A percentile compares a stretch with the other conserved stretches of the same genome.
These are phyloP conservation scores for Volvariella surrecta DNA, from an alignment of 1,284 basidiomycete species.

Conservation along the genomic window DNA sequence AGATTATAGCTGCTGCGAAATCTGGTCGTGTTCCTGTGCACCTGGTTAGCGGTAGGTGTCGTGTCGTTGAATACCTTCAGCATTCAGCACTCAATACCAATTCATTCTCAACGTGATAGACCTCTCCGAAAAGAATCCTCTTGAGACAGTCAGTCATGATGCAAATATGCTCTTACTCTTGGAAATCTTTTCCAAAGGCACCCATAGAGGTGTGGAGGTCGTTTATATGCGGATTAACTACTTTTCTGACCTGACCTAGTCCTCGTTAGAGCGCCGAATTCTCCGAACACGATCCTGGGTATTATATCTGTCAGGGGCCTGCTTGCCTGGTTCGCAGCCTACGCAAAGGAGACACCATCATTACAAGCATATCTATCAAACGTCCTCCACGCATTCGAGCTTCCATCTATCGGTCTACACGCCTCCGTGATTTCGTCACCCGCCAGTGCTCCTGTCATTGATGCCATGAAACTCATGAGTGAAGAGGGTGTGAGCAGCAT, in stretches of 20 bases:
- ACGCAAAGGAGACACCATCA: slow-evolving; percentile 37
- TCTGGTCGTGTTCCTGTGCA: slow-evolving; percentile 62
- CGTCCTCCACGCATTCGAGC: slow-evolving; percentile 43
- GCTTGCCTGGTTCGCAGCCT: slow-evolving; percentile 53
- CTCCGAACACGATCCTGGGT: slow-evolving; percentile 36
- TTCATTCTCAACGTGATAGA: slow-evolving; percentile 31
- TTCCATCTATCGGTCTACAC: slow-evolving; percentile 59
- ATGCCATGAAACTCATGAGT: slow-evolving; percentile 76
- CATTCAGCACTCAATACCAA: neutral
- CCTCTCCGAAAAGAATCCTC: slow-evolving; percentile 73
- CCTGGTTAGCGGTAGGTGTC: slow-evolving; percentile 57
- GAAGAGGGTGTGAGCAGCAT: slow-evolving; percentile 73
- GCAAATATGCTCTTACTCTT: slow-evolving; percentile 57
- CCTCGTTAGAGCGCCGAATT: slow-evolving; percentile 34
- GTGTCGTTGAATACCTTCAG: no score
- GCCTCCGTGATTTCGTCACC: slow-evolving; percentile 49
- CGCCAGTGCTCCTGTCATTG: slow-evolving; percentile 50
- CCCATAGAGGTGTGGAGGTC: slow-evolving; percentile 48
- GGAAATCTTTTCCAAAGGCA: slow-evolving; percentile 55
- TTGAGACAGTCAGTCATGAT: slow-evolving; percentile 52
- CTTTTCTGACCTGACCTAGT: slow-evolving; percentile 24
- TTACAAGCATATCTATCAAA: slow-evolving; percentile 48
- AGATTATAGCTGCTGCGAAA: slow-evolving; percentile 64
- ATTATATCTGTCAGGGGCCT: slow-evolving; percentile 56
- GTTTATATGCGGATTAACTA: slow-evolving; percentile 1